Evolutionary conservation across 2,329 filamentous ascomycete genomes (phyloP).

Genomic region (Epichloe sibirici): DNA sequence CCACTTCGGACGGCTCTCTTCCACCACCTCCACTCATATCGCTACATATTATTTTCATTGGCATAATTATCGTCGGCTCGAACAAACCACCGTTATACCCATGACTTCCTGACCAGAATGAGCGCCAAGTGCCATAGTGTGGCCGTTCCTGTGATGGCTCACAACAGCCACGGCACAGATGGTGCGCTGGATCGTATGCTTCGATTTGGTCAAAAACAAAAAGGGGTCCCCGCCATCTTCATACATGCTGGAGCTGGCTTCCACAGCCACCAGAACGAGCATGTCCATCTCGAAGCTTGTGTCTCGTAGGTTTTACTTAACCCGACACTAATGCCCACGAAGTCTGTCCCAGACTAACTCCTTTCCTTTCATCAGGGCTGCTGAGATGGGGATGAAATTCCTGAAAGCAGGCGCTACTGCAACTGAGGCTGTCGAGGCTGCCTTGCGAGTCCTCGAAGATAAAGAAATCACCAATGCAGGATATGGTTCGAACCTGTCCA

Average conservation of each 20-base stretch:
- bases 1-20: constrained; percentile 2
- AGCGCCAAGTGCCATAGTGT: constrained; percentile 10
- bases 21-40: constrained; percentile 1
- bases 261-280: constrained; percentile 79
- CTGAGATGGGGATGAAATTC: constrained; percentile 70
- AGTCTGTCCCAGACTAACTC: not conserved
- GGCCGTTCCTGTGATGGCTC: constrained; percentile 30
- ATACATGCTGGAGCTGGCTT: constrained; percentile 93
- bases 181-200: constrained; percentile 29
- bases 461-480: constrained; percentile 94
- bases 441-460: constrained; percentile 80
- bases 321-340: not conserved
- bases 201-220: constrained; percentile 22
- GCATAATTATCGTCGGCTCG: constrained; percentile 3
- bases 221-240: constrained; percentile 61
- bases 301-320: constrained; percentile 53
- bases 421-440: constrained; percentile 79
- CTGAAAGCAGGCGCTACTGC: constrained; percentile 68
- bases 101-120: constrained; percentile 19
- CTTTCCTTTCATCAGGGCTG: constrained; percentile 48
- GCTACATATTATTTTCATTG: constrained; percentile 4
- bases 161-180: constrained; percentile 32
- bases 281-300: constrained; percentile 73
- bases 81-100: constrained; percentile 1
- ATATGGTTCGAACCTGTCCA: constrained; percentile 86